These are phyloP conservation scores for Neospora caninum DNA, from an alignment of 169 alveolate species.

Conservation along the genomic window DNA sequence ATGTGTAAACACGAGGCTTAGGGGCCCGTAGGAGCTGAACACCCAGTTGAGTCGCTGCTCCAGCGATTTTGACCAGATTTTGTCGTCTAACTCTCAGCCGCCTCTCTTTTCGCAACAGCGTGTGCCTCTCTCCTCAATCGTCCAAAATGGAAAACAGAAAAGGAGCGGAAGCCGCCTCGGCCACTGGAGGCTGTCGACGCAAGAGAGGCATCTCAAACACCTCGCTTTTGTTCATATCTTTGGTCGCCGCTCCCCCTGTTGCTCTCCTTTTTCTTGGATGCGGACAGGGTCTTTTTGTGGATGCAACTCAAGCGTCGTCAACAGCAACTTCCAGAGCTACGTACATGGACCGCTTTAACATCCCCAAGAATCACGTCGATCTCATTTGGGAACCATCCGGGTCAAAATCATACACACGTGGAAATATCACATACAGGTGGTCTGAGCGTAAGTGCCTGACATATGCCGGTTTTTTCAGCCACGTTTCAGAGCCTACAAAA, in stretches of 20 bases:
- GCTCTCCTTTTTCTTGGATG: not conserved
- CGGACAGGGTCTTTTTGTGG: not conserved
- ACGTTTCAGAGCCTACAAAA: not conserved
- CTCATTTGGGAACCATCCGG: slow-evolving; percentile 60
- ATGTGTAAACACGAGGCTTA: too few species aligned
- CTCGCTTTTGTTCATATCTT: not conserved
- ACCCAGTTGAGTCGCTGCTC: too few species aligned
- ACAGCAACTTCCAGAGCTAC: slow-evolving; percentile 3
- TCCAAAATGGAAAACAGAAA: too few species aligned
- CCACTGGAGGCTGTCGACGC: not conserved
- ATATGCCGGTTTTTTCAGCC: not conserved
- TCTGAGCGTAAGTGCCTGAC: slow-evolving; percentile 34
- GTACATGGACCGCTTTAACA: slow-evolving; percentile 64
- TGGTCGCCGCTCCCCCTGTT: not conserved
- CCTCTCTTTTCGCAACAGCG: too few species aligned
- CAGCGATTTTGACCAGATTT: too few species aligned
- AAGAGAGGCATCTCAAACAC: not conserved
- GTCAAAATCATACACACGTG: not conserved
- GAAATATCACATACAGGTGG: slow-evolving; percentile 46
- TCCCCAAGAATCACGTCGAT: slow-evolving; percentile 60
- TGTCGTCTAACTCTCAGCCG: not conserved
- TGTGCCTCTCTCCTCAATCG: too few species aligned
- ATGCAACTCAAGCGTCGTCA: not conserved
- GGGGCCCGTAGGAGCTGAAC: too few species aligned
- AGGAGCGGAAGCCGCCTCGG: not conserved